Evolutionary conservation across 495 filamentous ascomycete genomes (phyloP), one percentile per base, ranked within the genome.

Genomic region (Pseudomonodictys pantanalensis): DNA sequence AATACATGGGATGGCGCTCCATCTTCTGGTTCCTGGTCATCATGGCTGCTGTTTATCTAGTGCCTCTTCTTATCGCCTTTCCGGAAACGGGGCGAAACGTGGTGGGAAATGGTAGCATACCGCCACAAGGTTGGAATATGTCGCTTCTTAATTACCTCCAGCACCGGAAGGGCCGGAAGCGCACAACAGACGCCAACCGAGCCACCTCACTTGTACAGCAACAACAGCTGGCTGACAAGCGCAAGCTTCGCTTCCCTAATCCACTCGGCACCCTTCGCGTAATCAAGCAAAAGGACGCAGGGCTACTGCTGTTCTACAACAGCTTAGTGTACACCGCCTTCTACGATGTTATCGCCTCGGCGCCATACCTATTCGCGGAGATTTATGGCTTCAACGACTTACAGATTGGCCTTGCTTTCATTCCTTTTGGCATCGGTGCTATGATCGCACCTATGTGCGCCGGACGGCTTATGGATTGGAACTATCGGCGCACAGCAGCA

Each of bases 261-360:
- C 88, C 90, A 0, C 68, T 90, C 25, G 77, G 83, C 24, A 84
- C 85, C 0, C 73, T 92, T 1, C 72, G 75, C n/a, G 81, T 91
- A 23, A 72, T 88, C 1, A 73, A 81, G 35, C 78, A 91, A 58
- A 86, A 85, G 62, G 85, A 90, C 65, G 79, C 81, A 17, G 75
- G 75, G 8, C 69, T 86, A 23, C 69, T 89, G 18, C 79, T 88
- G 6, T 66, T 75, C 15, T 83, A 77, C 56, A 78, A 80, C 52
- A 75, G 76, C 17, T 57, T 88, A 4, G 72, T 87, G 24, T 83
- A 83, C 56, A 80, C 70, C 54, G 79, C 69, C 15, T 84, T 76
- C 70, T 87, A 76, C 66, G 76, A 79, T 68, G 76, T 87, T 58
- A 75, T 76, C 25, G 73, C 83, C 35, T 84, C 80, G 7, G 64